A percentile compares a stretch with the other conserved stretches of the same genome.
Conservation (phyloP, 2,329 filamentous ascomycete species). For the Cryphonectria carpinicola region DNA sequence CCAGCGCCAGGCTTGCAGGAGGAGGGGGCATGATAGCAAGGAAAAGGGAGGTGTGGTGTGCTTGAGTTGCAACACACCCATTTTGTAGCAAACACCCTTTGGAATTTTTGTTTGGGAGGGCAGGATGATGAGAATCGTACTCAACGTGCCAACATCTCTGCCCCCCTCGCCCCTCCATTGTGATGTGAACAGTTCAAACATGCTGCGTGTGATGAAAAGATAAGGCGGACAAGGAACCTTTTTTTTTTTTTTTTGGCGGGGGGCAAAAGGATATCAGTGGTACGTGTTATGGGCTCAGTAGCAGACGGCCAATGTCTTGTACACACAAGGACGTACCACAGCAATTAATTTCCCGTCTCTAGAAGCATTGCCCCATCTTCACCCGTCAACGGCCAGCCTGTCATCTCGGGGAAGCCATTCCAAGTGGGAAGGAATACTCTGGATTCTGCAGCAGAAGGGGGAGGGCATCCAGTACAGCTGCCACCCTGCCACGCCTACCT, state of each 20-base stretch:
- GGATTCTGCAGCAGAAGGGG: background rate
- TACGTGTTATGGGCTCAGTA: no score
- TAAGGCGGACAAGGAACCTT: background rate
- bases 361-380: background rate
- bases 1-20: background rate
- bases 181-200: background rate
- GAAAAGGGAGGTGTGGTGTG: background rate
- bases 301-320: background rate
- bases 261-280: background rate
- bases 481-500: background rate
- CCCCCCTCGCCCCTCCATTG: background rate
- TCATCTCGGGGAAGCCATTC: slow-evolving; percentile 5
- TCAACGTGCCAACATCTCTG: background rate
- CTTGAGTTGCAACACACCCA: slow-evolving; percentile 5
- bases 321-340: background rate
- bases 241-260: no score
- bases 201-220: background rate
- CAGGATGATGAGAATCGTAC: background rate
- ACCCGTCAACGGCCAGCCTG: slow-evolving; percentile 3
- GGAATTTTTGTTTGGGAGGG: background rate
- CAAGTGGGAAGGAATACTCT: background rate
- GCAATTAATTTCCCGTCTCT: background rate
- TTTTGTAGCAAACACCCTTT: background rate
- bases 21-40: background rate
- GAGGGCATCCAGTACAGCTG: slow-evolving; percentile 1